Evolutionary conservation across 140 eudicot species (phyloP), one percentile per base, ranked within the genome.

Genomic region (Ambrosia hybrid): DNA sequence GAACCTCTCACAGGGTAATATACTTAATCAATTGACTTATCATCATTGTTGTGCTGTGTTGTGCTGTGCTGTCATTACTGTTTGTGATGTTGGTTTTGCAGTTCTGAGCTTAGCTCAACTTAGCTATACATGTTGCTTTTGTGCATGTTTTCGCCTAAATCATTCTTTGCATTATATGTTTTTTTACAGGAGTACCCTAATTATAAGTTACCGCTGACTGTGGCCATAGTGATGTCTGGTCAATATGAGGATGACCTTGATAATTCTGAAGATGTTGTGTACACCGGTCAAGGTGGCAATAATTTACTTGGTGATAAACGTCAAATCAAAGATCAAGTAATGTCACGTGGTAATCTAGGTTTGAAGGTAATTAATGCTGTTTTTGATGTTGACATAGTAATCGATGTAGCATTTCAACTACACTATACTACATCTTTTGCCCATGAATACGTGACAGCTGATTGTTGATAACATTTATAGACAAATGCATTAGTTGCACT

Each of bases 271-370:
- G 92, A 95, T 9, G 81, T 95, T 11, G 81, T 95, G 0, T 95
- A 95, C 73, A 95, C 99, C 6, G 99, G 99, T n/a, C 99, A 95
- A 85, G 99, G 99, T 58, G 99, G 99, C 37, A 86, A 95, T 45
- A 75, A 95, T 71, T 77, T 95, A 71, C 85, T 84, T 51, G 97
- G 96, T 3, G 43, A 86, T 57, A 95, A 84, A 51, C 89, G n/a
- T 13, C 97, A 95, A 55, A 74, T 86, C 14, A 13, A 60, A 2
- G 95, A 95, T 80, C 99, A 95, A 81, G 87, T 72, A 11, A 65
- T 95, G 96, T 4, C 21, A 63, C 86, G 87, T 51, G 99, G 99
- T 45, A 95, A 95, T 70, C 68, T 95, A 68, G 99, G 95, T 36
- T 81, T 95, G 1, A 91, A 95, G 95, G 99, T 85, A 65, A 33